phyloP scores from a whole-genome alignment of 495 filamentous ascomycete species.

The Thozetella sp. region DNA sequence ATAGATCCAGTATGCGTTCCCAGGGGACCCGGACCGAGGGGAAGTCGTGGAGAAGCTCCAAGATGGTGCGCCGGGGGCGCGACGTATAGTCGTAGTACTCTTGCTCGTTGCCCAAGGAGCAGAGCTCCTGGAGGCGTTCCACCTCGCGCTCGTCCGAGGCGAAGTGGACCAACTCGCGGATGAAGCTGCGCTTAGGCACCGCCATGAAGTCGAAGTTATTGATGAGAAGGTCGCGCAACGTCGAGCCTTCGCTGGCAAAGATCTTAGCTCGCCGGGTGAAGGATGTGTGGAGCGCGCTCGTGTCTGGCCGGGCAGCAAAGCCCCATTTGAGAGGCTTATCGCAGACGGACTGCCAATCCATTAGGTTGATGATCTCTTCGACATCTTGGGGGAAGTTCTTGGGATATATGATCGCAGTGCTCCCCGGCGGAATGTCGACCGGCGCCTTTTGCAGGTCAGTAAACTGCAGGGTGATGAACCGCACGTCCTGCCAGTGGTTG shows the following conservation, averaged over 20 bases:
- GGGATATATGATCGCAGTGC: constrained; percentile 77
- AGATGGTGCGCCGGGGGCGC: constrained; percentile 84
- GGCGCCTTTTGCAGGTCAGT: constrained; percentile 17
- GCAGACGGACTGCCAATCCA: constrained; percentile 74
- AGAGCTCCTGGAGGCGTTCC: constrained; percentile 83
- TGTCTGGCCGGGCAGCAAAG: background rate
- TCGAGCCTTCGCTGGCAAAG: constrained; percentile 26
- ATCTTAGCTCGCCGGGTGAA: constrained; percentile 4
- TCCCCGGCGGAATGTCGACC: constrained; percentile 62
- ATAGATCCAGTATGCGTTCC: constrained; percentile 64
- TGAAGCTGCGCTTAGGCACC: constrained; percentile 87
- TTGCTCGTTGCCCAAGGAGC: constrained; percentile 73
- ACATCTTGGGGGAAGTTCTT: constrained; percentile 86
- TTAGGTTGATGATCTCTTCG: constrained; percentile 68
- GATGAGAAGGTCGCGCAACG: constrained; percentile 73
- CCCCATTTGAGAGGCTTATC: constrained; percentile 43
- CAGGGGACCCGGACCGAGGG: constrained; percentile 80
- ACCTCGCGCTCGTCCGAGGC: constrained; percentile 71
- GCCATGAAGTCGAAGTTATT: constrained; percentile 86
- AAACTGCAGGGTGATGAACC: constrained; percentile 65
- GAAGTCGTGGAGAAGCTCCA: constrained; percentile 93
- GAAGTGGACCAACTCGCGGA: constrained; percentile 72
- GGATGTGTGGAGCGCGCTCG: background rate
- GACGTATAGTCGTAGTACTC: constrained; percentile 96
- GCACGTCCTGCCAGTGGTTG: constrained; percentile 93